Conservation (phyloP, 352 stramenopile species). For the Blastocystis sp. region DNA sequence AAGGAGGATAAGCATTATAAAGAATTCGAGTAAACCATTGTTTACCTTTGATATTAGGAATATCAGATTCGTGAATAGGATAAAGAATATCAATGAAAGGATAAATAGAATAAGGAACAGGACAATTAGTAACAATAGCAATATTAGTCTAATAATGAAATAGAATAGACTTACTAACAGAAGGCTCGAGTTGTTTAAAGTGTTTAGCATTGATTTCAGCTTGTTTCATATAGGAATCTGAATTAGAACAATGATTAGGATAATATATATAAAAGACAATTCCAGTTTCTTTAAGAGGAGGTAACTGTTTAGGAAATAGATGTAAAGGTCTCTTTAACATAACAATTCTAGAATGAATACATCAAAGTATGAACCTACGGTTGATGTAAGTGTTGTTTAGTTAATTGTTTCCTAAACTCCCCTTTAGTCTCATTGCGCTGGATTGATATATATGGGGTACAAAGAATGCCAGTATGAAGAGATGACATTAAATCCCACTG, state of each 20-base stretch:
- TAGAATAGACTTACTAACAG: not conserved
- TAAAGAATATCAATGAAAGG: not conserved
- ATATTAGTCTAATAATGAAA: not conserved
- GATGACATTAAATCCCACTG: no score
- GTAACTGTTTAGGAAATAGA: not conserved
- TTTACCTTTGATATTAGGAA: not conserved
- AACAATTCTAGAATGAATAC: not conserved
- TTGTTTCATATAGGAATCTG: not conserved
- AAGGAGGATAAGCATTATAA: slow-evolving; percentile 47
- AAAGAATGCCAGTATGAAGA: no score
- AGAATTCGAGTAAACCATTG: slow-evolving; percentile 22
- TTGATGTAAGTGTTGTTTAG: no score
- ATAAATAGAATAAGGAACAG: not conserved
- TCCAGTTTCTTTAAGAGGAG: not conserved
- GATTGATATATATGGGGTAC: no score
- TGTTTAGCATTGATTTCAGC: not conserved
- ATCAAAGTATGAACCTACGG: no score
- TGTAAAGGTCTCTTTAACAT: not conserved
- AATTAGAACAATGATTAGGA: not conserved
- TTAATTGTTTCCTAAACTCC: no score
- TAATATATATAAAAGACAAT: not conserved
- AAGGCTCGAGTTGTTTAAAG: not conserved
- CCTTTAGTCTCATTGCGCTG: no score
- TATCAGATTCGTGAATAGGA: not conserved
- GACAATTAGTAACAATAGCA: not conserved